Evolutionary conservation across 805 yeast species (phyloP), one percentile per base, ranked within the genome.

Genomic region (Candida xiaguanensis): DNA sequence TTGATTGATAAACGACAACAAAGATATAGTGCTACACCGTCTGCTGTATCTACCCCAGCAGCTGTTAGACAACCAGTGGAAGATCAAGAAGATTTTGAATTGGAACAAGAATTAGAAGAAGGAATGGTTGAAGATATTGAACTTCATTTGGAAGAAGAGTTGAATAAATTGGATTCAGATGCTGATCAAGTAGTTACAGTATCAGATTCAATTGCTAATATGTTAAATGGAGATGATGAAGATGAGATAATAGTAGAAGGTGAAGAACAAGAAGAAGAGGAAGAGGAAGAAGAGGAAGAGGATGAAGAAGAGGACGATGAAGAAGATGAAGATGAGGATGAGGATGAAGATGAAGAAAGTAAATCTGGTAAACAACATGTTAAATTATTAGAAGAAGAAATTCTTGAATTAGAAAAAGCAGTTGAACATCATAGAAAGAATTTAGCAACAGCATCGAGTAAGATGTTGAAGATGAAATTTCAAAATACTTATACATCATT

Each of bases 391-490:
- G 78, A 77, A 44, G 98, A 91, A 60, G 97, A 90, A 58, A 81
- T 93, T 41, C 64, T 72, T 5, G 99, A 93, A 53, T 70, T 93
- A 44, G 89, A 85, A 55, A 59, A 58, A 35, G 89, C 91, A 0
- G 82, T 93, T 37, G 78, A 74, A 39, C 82, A 81, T 51, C 90
- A 91, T 53, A 78, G 78, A 56, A 71, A 72, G 33, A 89, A 85
- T 51, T 75, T 87, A 35, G 77, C 73, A 15, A 80, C 81, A 5
- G 89, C 90, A 3, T 73, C 80, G 36, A 88, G 88, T 55, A 90
- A 91, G 50, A 82, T 91, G 63, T 74, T 93, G 78, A 80, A 82
- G 54, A 85, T 82, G 59, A 82, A 97, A 64, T 85, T 90, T 57
- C 73, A 82, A 51, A 93, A 85, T 47, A 89, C 84, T 37, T 85